phyloP scores from a whole-genome alignment of 345 rosid genomes.

The Populus tremula region DNA sequence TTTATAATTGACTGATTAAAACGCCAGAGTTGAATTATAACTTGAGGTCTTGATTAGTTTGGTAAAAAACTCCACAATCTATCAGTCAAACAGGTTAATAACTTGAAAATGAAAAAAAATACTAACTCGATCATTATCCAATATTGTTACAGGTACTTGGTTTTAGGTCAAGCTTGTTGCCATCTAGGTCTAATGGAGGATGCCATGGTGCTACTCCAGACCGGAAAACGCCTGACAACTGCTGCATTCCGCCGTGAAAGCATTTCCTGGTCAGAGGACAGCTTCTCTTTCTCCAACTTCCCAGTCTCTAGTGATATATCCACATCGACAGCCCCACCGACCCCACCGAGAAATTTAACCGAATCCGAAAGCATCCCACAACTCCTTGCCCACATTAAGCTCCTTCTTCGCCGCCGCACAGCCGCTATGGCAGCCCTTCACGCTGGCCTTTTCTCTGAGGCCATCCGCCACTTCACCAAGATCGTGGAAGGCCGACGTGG shows the following conservation, averaged over 20 bases:
- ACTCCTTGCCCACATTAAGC: conserved; percentile 72
- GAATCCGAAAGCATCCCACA: conserved; percentile 63
- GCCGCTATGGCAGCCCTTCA: conserved; percentile 88
- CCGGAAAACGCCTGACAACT: conserved; percentile 84
- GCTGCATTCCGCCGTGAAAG: conserved; percentile 94
- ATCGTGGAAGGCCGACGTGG: conserved; percentile 84
- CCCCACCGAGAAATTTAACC: conserved; percentile 44
- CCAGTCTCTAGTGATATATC: conserved; percentile 27
- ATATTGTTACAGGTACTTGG: conserved; percentile 50
- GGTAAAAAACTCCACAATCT: background rate
- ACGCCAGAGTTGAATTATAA: background rate
- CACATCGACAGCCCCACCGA: conserved; percentile 41
- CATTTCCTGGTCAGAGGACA: conserved; percentile 83
- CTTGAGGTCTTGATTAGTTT: background rate
- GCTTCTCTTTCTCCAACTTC: conserved; percentile 55
- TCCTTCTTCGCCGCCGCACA: conserved; percentile 78
- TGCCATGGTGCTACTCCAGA: conserved; percentile 89
- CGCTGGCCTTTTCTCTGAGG: conserved; percentile 73
- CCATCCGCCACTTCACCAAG: conserved; percentile 89
- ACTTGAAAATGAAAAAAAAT: background rate
- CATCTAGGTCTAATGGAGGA: conserved; percentile 96
- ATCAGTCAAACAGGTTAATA: background rate
- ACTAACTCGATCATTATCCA: background rate
- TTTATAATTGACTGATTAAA: background rate
- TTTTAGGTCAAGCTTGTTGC: conserved; percentile 89